These are phyloP conservation scores for Phytophthora hibernalis DNA, from an alignment of 352 stramenopile species.

Conservation along the genomic window DNA sequence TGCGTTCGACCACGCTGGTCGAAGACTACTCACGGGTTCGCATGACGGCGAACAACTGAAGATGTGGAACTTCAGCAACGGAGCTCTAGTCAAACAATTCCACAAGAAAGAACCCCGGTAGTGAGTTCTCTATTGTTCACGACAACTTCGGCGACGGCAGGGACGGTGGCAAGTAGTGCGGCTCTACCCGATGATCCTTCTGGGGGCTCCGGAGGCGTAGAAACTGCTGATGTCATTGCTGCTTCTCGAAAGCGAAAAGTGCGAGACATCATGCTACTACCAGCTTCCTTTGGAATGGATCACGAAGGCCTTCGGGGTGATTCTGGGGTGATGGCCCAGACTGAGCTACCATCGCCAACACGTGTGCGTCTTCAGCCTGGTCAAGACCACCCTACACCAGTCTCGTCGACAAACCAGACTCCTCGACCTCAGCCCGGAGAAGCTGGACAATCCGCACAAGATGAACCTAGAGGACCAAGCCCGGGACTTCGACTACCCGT, in stretches of 20 bases:
- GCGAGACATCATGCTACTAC: slow-evolving; percentile 70
- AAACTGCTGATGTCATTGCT: slow-evolving; percentile 8
- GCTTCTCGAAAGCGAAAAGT: slow-evolving; percentile 51
- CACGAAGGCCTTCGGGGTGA: slow-evolving; percentile 53
- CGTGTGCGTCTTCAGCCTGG: slow-evolving; percentile 37
- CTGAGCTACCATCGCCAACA: slow-evolving; percentile 63
- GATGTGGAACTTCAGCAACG: slow-evolving; percentile 93
- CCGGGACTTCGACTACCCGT: slow-evolving; percentile 13
- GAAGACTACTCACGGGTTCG: slow-evolving; percentile 80
- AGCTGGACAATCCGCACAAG: slow-evolving; percentile 15
- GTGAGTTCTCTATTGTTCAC: slow-evolving; percentile 35
- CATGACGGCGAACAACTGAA: slow-evolving; percentile 83
- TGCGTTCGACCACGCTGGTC: slow-evolving; percentile 80
- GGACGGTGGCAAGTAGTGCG: slow-evolving; percentile 28
- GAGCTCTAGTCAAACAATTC: slow-evolving; percentile 84
- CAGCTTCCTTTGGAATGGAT: slow-evolving; percentile 66
- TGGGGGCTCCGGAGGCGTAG: slow-evolving; percentile 1
- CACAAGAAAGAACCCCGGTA: slow-evolving; percentile 61
- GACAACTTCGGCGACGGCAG: slow-evolving; percentile 26
- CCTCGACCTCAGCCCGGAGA: slow-evolving; percentile 11
- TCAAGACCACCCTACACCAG: slow-evolving; percentile 29
- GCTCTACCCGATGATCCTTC: slow-evolving; percentile 17
- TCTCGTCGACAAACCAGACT: slow-evolving; percentile 5
- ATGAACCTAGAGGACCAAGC: slow-evolving; percentile 8
- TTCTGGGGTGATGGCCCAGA: slow-evolving; percentile 38